phyloP scores from a whole-genome alignment of 257 asterid species.

The Capsicum rhomboideum region DNA sequence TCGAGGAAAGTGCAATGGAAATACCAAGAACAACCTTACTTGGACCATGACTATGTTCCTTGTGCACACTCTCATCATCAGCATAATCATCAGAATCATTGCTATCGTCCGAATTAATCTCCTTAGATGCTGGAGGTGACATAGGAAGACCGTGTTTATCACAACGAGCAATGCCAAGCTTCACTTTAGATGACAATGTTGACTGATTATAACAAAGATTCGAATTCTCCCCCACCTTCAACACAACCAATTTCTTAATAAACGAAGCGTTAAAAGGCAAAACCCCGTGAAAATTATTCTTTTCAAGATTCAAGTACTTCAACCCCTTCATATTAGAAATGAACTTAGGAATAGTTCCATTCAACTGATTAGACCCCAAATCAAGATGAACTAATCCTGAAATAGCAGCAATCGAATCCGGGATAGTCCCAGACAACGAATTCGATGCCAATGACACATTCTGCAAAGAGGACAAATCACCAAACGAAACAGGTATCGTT shows the following conservation, averaged over 20 bases:
- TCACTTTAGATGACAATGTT: constrained; percentile 43
- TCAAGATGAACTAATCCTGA: constrained; percentile 60
- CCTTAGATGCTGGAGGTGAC: constrained; percentile 80
- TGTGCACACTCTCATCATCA: constrained; percentile 17
- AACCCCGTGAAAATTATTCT: constrained; percentile 69
- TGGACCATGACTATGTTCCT: constrained; percentile 47
- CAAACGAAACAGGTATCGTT: constrained; percentile 59
- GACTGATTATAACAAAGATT: constrained; percentile 75
- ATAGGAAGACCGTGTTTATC: constrained; percentile 77
- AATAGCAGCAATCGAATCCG: constrained; percentile 58
- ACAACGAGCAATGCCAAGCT: constrained; percentile 89
- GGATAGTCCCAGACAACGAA: constrained; percentile 57
- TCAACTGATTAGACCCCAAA: constrained; percentile 68
- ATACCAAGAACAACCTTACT: constrained; percentile 93
- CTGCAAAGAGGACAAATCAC: constrained; percentile 48
- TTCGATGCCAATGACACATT: constrained; percentile 60
- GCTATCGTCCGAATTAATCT: constrained; percentile 22
- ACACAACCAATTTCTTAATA: constrained; percentile 43
- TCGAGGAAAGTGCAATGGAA: constrained; percentile 82
- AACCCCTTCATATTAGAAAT: constrained; percentile 50
- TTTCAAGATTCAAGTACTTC: constrained; percentile 68
- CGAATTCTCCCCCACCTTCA: constrained; percentile 63
- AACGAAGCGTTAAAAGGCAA: constrained; percentile 81
- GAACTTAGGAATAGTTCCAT: constrained; percentile 72
- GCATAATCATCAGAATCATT: constrained; percentile 14